Conservation (phyloP, 2,329 filamentous ascomycete species). For the Penicillium paneum region DNA sequence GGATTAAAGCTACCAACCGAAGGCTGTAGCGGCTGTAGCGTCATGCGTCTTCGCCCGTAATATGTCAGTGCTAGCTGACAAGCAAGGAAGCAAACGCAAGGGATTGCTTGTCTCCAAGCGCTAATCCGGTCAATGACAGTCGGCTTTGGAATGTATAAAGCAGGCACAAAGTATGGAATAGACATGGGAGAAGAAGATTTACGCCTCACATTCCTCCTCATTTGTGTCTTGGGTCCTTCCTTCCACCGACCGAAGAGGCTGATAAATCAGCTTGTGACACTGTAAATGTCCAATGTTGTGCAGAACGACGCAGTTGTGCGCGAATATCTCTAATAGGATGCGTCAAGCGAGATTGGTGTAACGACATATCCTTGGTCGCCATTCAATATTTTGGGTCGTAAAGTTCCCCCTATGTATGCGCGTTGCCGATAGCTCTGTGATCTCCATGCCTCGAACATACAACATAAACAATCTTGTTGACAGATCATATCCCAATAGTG, state of each 20-base stretch:
- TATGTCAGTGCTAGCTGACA: slow-evolving; percentile 15
- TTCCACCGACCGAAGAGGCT: not conserved
- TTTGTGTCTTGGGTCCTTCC: not conserved
- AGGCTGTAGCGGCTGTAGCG: slow-evolving; percentile 9
- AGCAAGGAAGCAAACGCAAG: slow-evolving; percentile 25
- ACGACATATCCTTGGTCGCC: not conserved
- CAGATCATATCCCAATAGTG: slow-evolving; percentile 16
- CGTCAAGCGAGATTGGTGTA: slow-evolving; percentile 7
- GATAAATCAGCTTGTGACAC: not conserved
- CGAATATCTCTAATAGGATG: not conserved
- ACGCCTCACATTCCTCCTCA: not conserved
- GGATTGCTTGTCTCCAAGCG: slow-evolving; percentile 11
- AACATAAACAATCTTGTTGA: slow-evolving; percentile 7
- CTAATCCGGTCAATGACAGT: slow-evolving; percentile 16
- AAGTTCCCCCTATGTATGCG: slow-evolving; percentile 12
- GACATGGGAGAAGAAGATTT: slow-evolving; percentile 3
- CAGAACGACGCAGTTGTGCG: not conserved
- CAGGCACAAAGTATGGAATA: not conserved
- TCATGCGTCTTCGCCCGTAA: slow-evolving; percentile 15
- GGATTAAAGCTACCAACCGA: slow-evolving; percentile 1
- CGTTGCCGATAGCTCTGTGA: slow-evolving; percentile 11
- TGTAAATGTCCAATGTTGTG: not conserved
- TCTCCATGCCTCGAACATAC: slow-evolving; percentile 1
- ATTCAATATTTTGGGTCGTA: not conserved
- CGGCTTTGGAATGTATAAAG: slow-evolving; percentile 20